A percentile compares a stretch with the other conserved stretches of the same genome.
Evolutionary conservation across 768 basidiomycete genomes (phyloP).

Genomic region (Hemileccinum rubropunctum): DNA sequence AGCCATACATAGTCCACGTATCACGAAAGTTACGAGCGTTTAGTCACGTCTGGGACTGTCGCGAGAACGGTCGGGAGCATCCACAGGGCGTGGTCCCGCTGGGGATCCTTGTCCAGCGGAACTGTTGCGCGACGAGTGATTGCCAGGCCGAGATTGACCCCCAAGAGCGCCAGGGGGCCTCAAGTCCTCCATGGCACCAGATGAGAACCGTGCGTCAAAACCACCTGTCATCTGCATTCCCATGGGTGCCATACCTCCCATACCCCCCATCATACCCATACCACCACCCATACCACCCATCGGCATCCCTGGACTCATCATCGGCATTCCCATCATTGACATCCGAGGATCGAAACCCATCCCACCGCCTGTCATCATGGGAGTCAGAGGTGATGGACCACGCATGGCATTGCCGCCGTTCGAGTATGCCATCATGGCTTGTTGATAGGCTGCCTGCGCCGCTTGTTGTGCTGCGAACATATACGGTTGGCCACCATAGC

Average conservation of each 20-base stretch:
- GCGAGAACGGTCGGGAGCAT: constrained; percentile 24
- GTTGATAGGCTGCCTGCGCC: constrained; percentile 80
- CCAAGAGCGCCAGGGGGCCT: constrained; percentile 28
- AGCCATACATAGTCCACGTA: constrained; percentile 12
- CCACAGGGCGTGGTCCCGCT: constrained; percentile 33
- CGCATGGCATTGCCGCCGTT: constrained; percentile 60
- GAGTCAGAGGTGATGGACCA: constrained; percentile 40
- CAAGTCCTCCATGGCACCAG: constrained; percentile 29
- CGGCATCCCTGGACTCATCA: constrained; percentile 49
- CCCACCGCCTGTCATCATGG: constrained; percentile 56
- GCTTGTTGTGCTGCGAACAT: constrained; percentile 87
- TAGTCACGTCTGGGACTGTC: constrained; percentile 25
- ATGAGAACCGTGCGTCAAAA: constrained; percentile 60
- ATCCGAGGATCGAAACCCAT: constrained; percentile 71
- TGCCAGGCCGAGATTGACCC: constrained; percentile 28
- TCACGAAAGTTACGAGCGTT: constrained; percentile 4
- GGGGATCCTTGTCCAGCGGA: constrained; percentile 59
- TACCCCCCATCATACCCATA: constrained; percentile 44
- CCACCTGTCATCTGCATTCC: constrained; percentile 64
- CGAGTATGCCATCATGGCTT: constrained; percentile 83
- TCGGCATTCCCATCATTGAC: constrained; percentile 79
- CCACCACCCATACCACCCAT: constrained; percentile 43
- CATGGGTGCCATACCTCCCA: constrained; percentile 28
- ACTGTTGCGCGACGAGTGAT: constrained; percentile 44
- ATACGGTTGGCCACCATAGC: constrained; percentile 63